phyloP scores from a whole-genome alignment of 257 asterid species.

The Vinca minor region DNA sequence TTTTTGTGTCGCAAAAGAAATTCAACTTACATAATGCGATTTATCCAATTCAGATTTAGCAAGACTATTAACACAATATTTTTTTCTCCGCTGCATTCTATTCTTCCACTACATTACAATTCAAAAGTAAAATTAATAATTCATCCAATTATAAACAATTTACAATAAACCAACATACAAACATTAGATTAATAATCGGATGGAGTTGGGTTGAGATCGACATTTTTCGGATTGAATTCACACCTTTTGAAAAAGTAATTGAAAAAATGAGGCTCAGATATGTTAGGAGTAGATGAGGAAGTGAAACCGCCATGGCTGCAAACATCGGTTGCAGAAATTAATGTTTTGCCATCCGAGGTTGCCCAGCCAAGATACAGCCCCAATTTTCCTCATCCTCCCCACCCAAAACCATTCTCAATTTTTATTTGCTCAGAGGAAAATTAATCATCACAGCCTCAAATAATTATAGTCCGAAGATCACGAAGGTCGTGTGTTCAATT shows the following conservation, averaged over 20 bases:
- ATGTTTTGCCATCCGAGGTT: constrained; percentile 6
- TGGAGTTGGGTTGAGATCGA: too few species aligned
- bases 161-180: too few species aligned
- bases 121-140: too few species aligned
- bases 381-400: background rate
- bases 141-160: too few species aligned
- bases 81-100: too few species aligned
- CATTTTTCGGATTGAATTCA: too few species aligned
- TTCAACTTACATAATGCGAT: too few species aligned
- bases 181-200: too few species aligned
- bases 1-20: too few species aligned
- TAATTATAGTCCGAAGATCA: background rate
- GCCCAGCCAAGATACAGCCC: constrained; percentile 25
- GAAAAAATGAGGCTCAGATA: constrained; percentile 19
- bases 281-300: constrained; percentile 7
- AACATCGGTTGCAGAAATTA: constrained; percentile 17
- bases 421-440: constrained; percentile 10
- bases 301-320: constrained; percentile 30
- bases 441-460: constrained; percentile 22
- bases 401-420: background rate
- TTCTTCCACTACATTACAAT: too few species aligned
- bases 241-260: background rate
- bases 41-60: too few species aligned
- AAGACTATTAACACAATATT: too few species aligned
- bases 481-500: background rate